Evolutionary conservation across 139 green algal genomes (phyloP).

Genomic region (Chloropicon primus): DNA sequence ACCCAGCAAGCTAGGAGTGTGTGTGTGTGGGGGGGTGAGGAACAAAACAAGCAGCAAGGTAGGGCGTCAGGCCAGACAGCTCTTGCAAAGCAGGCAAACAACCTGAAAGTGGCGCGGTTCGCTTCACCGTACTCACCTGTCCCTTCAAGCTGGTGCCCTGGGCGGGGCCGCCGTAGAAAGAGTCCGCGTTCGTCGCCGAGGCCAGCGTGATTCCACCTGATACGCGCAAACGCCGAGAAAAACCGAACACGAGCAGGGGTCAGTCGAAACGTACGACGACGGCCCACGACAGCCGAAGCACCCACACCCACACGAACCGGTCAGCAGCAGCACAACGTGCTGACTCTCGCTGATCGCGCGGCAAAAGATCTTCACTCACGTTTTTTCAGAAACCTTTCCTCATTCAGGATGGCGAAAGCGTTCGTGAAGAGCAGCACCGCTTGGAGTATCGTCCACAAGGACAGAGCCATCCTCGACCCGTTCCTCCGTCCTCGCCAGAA

Average conservation of each 20-base stretch:
- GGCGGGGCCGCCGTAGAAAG: background rate
- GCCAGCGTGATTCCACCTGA: background rate
- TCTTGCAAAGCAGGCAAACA: too few species aligned
- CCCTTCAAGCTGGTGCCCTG: background rate
- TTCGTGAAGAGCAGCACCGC: background rate
- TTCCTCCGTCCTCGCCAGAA: background rate
- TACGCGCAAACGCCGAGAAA: background rate
- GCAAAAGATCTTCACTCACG: too few species aligned
- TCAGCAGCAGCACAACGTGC: too few species aligned
- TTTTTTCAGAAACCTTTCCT: background rate
- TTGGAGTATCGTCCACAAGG: background rate
- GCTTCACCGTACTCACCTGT: background rate
- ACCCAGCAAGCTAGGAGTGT: background rate
- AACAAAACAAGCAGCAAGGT: too few species aligned
- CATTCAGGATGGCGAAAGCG: background rate
- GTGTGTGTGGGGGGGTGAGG: too few species aligned
- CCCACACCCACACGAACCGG: too few species aligned
- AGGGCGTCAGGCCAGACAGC: too few species aligned
- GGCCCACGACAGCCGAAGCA: too few species aligned
- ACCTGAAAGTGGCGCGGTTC: too few species aligned
- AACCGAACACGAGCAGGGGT: background rate
- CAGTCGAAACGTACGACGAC: too few species aligned
- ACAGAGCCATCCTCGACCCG: background rate
- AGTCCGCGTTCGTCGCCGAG: background rate
- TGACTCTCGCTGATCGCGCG: too few species aligned